These are phyloP conservation scores for Cladophialophora psammophila DNA, from an alignment of 2,329 filamentous ascomycete species.

Conservation along the genomic window DNA sequence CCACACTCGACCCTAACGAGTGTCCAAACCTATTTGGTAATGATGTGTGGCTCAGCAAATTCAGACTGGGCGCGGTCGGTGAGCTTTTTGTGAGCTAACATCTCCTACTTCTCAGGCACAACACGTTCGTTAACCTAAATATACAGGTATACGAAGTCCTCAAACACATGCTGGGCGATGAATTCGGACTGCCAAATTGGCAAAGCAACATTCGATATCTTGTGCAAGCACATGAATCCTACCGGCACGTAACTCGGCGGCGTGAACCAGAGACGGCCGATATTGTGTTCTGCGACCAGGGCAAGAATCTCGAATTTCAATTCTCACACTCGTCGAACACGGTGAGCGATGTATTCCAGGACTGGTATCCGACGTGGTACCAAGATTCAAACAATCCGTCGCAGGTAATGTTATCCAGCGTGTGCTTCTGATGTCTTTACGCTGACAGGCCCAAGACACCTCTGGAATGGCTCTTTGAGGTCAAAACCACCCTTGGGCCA, in stretches of 20 bases:
- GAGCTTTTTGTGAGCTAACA: conserved; percentile 30
- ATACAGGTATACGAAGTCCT: conserved; percentile 29
- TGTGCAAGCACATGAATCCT: conserved; percentile 23
- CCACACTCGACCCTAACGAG: conserved; percentile 8
- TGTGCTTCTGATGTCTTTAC: conserved; percentile 1
- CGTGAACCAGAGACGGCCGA: conserved; percentile 28
- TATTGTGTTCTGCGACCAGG: conserved; percentile 27
- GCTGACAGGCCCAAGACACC: conserved; percentile 18
- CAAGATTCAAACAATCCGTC: neutral
- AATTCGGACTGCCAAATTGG: conserved; percentile 27
- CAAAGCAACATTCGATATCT: conserved; percentile 31
- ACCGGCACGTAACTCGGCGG: conserved; percentile 13
- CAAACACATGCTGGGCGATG: conserved; percentile 8
- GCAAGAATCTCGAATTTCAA: conserved; percentile 13
- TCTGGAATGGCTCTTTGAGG: conserved; percentile 32
- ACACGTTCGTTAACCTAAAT: neutral
- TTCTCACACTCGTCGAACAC: conserved; percentile 2
- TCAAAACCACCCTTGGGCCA: conserved; percentile 33
- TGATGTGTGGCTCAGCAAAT: conserved; percentile 22
- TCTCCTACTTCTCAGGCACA: conserved; percentile 10
- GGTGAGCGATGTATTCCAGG: conserved; percentile 24
- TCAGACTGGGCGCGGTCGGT: conserved; percentile 30
- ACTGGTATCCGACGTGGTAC: conserved; percentile 27
- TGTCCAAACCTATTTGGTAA: conserved; percentile 26
- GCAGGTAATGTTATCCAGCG: neutral